Base-by-base conservation (phyloP, 805 yeast genomes). In the Starmerella sirachaensis region DNA sequence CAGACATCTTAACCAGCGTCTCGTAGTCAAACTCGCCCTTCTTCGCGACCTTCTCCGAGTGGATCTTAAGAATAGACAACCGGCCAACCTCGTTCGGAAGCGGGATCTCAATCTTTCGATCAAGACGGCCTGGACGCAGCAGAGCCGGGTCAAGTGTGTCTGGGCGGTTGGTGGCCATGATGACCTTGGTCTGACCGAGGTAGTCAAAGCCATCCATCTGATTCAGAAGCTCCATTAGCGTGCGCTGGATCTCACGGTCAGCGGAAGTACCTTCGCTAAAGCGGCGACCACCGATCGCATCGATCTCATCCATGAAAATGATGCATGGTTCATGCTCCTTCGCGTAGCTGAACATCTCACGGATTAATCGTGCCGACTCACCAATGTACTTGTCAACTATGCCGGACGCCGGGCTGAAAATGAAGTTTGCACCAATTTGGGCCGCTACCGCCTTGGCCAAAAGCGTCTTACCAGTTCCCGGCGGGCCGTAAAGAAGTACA, bases 81-180 rank as follows among this genome's bases (percentile, higher is more conserved):
- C 98, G 73, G 30, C 97, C 97, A 29, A 80, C 91, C 63, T 88
- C 98, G 58, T 88, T 88, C 13, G 98, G 97, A 56, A 88, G 68
- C 25, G 91, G 83, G 48, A 88, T 91, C 64, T 88, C 98, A 53
- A 88, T 83, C 61, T 88, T 88, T 58, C 97, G 74, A 63, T 88
- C 98, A 58, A 88, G 73, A 66, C 98, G 77, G 50, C 98, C 98
- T 2, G 98, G 95, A 67, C 98, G 81, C 52, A 88, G 70, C 51
- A 88, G 69, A 4, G 98, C 98, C 11, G 98, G 98, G 61, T 88
- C 98, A 48, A 88, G 69, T 10, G 97, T 91, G 58, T 88, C 98
- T 9, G 98, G 98, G 64, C 98, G 75, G 62, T 88, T 88, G n/a
- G 98, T 88, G 23, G 98, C 98, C 98, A 88, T 88, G 54, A 88